Evolutionary conservation across 164 flowering plant genomes (phyloP).

Genomic region (Umbilicus rupestris): DNA sequence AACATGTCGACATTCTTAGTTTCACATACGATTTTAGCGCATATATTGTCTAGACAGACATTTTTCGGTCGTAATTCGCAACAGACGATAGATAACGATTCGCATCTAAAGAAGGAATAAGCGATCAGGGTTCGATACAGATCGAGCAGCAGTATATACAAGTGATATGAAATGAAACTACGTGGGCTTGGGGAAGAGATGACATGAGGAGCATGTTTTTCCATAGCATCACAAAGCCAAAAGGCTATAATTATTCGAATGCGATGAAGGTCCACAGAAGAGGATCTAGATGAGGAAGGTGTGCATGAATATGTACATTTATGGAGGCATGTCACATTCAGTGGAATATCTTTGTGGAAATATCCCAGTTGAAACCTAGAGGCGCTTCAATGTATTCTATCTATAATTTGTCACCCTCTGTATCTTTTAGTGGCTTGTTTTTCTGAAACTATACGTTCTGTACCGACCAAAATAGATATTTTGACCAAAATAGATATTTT

Average conservation of each 20-base stretch:
- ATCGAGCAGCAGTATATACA: neutral
- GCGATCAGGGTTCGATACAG: too few relatives aligned
- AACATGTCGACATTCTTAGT: too few relatives aligned
- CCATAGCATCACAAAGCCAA: neutral
- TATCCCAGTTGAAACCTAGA: neutral
- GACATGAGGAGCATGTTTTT: neutral
- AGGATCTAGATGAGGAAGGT: slow-evolving; percentile 1
- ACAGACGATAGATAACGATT: too few relatives aligned
- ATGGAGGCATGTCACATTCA: neutral
- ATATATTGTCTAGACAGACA: too few relatives aligned
- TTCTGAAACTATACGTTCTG: too few relatives aligned
- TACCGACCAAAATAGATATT: too few relatives aligned
- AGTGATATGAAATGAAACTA: neutral
- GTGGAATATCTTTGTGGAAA: neutral
- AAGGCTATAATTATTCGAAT: neutral
- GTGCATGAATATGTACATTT: neutral
- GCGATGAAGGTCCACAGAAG: neutral
- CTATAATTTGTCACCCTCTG: too few relatives aligned
- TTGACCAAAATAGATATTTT: too few relatives aligned
- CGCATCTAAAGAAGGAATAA: too few relatives aligned
- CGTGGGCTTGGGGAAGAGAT: neutral
- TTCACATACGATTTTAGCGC: too few relatives aligned
- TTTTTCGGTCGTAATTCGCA: neutral
- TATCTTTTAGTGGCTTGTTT: too few relatives aligned
- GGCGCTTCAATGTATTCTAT: neutral